Evolutionary conservation across 805 yeast genomes (phyloP), one percentile per base, ranked within the genome.

Genomic region (Barnettozyma botsteinii): DNA sequence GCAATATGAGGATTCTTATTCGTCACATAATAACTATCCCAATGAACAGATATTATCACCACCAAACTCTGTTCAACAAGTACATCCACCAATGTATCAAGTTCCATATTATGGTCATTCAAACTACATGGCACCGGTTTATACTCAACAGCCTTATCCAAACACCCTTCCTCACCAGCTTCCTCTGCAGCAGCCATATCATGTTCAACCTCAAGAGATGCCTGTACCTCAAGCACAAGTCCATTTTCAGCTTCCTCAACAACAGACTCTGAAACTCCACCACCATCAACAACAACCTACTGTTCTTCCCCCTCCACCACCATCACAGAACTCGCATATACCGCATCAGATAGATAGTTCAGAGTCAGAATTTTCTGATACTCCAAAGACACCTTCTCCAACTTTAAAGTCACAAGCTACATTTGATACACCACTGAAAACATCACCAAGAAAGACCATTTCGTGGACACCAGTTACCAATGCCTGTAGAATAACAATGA

Each of bases 361-460:
- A 10, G 70, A 62, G 25, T 60, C 60, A 30, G 60, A 62, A 39
- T 57, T 55, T 29, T 59, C 49, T 9, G 59, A 63, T 6, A 62
- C 52, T 13, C 60, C 64, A 32, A 64, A 65, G 33, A 61, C 68
- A 1, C 67, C 65, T 20, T 74, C 77, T 0, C 77, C 79, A 36
- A 65, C 66, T 15, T 57, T 70, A 15, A 52, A 43, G 36, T 61
- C 69, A 0, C 69, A 65, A 40, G 61, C 61, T 5, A 43, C 40
- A 22, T 61, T 60, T 39, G 34, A 37, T 9, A 22, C 33, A 14
- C 33, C 27, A 22, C 25, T 12, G 11, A 18, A 31, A 13, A 31
- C 40, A 6, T 44, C 53, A 12, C 51, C 55, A 12, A 33, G 38
- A 10, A 44, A 41, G 36, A 41, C 27, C 8, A 13, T 46, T 7